Evolutionary conservation across 495 filamentous ascomycete genomes (phyloP), one percentile per base, ranked within the genome.

Genomic region (Parmelia sp.): DNA sequence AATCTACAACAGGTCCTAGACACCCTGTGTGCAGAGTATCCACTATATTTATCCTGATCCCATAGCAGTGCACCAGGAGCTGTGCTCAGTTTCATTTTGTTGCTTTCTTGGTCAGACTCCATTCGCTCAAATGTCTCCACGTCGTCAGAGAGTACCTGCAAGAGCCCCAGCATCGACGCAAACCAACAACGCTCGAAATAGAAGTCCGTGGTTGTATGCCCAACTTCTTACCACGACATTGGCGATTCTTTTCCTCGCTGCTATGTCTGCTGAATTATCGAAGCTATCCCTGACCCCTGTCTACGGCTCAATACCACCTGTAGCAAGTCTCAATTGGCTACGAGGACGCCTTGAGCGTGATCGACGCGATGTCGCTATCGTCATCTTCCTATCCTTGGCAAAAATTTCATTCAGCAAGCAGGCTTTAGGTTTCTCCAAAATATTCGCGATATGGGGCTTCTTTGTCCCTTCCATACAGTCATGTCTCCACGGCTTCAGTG

Each of bases 291-390:
- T 64, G 29, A 57, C 90, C 27, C 94, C 93, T 4, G 88, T 92
- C 27, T 97, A 95, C 76, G 93, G 93, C 29, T 83, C 86, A 21
- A 86, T 91, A 29, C 87, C 93, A 14, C 73, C 90, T 1, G 81
- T 84, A 79, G 87, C 69, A 88, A 87, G 74, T 92, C 96, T 72
- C 72, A 78, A 60, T 81, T 84, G 51, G 51, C 29, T 55, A 7
- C 51, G 51, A 21, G 51, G 51, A 33, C 7, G 51, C 29, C 17
- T 33, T 35, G 29, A 33, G 29, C 15, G 7, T 3, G 51, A 55
- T 55, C 51, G 21, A 55, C 51, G 51, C 15, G 31, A 55, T 10
- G 21, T 45, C 7, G 37, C 44, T 2, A 42, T 36, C 17, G 19
- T 56, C 12, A 4, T 42, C 23, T 44, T 5, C 1, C 21, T 35